Evolutionary conservation across 2,329 filamentous ascomycete species (phyloP).

Genomic region (Aspergillus pseudoterreus): DNA sequence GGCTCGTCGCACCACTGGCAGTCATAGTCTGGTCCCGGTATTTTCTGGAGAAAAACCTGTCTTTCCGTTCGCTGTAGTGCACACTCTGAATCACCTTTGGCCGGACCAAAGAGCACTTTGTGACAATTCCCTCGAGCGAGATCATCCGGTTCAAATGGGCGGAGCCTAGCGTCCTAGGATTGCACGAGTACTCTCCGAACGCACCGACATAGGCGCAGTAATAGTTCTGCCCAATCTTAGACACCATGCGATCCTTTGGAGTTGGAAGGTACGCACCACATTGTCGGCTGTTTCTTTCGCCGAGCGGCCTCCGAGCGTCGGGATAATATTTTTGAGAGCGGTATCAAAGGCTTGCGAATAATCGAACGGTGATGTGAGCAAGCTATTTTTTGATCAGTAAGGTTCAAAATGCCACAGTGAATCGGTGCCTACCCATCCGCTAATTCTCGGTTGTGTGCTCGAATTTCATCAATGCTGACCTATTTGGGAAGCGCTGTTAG

Average conservation of each 20-base stretch:
- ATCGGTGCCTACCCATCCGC: conserved; percentile 57
- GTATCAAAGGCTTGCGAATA: conserved; percentile 83
- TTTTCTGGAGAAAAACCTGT: conserved; percentile 82
- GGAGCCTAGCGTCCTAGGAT: conserved; percentile 86
- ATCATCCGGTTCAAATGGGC: conserved; percentile 94
- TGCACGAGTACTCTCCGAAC: conserved; percentile 92
- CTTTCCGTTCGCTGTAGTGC: conserved; percentile 85
- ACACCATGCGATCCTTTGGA: background rate
- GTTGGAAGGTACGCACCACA: conserved; percentile 46
- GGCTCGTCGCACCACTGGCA: conserved; percentile 75
- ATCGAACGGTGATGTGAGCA: conserved; percentile 84
- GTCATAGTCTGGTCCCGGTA: conserved; percentile 98
- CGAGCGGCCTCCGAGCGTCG: conserved; percentile 71
- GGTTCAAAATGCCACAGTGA: background rate
- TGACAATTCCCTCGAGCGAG: conserved; percentile 95
- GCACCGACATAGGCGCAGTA: conserved; percentile 97
- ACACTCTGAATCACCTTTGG: conserved; percentile 98
- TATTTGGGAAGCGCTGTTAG: conserved; percentile 20
- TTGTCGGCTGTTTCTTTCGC: conserved; percentile 74
- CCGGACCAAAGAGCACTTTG: conserved; percentile 88
- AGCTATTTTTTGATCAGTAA: conserved; percentile 30
- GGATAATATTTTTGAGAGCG: conserved; percentile 83
- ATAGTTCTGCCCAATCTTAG: conserved; percentile 51
- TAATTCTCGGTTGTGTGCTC: conserved; percentile 79
- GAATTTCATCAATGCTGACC: conserved; percentile 86